Evolutionary conservation across 2,329 filamentous ascomycete species (phyloP).

Genomic region (Fusarium sp.): DNA sequence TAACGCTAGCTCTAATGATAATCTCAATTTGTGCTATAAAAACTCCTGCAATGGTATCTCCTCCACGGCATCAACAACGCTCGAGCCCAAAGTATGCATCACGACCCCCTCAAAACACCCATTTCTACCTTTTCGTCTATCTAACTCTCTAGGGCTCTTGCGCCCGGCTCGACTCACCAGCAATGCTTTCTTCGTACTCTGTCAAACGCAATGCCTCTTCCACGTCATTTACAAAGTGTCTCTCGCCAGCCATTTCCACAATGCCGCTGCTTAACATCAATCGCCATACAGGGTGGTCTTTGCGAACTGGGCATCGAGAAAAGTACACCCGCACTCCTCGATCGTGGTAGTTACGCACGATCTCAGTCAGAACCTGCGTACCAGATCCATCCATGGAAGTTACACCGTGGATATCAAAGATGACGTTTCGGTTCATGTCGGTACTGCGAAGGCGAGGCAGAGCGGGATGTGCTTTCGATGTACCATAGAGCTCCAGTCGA

Average conservation of each 20-base stretch:
- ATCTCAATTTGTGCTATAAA: not conserved
- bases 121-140: not conserved
- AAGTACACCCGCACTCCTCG: constrained; percentile 82
- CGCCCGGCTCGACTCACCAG: constrained; percentile 34
- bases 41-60: constrained; percentile 21
- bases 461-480: constrained; percentile 82
- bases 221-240: constrained; percentile 83
- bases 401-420: constrained; percentile 98
- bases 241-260: constrained; percentile 77
- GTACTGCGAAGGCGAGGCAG: constrained; percentile 78
- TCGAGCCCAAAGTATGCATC: not conserved
- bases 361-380: constrained; percentile 89
- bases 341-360: constrained; percentile 81
- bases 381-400: constrained; percentile 93
- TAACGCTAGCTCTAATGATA: constrained; percentile 2
- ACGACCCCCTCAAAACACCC: not conserved
- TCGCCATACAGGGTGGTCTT: constrained; percentile 67
- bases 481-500: constrained; percentile 90
- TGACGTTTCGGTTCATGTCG: constrained; percentile 89
- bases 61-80: constrained; percentile 1
- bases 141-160: constrained; percentile 2
- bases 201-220: constrained; percentile 84
- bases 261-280: constrained; percentile 84
- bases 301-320: constrained; percentile 60
- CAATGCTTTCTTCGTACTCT: constrained; percentile 69